Evolutionary conservation across 176 grass and related monocot genomes (phyloP).

Genomic region (Olyra latifolia): DNA sequence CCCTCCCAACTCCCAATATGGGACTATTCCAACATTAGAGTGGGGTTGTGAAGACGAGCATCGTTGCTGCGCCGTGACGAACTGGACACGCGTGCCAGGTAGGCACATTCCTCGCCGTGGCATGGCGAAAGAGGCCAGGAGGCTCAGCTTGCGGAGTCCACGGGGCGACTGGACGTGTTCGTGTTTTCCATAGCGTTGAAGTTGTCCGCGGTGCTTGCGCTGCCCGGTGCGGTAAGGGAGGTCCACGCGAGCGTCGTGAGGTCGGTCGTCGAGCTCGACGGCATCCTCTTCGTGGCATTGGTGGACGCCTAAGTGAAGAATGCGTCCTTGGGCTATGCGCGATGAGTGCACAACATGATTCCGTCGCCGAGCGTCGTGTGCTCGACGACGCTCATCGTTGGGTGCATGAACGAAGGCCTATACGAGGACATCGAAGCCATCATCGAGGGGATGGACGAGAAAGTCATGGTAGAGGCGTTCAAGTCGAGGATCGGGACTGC

Average conservation of each 20-base stretch:
- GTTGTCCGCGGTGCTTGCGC: constrained; percentile 44
- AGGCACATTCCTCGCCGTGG: no score
- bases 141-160: constrained; percentile 45
- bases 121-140: no score
- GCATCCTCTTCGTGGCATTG: constrained; percentile 55
- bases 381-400: constrained; percentile 71
- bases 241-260: constrained; percentile 63
- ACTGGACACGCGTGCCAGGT: no score
- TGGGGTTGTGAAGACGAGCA: no score
- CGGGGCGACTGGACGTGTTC: constrained; percentile 54
- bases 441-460: constrained; percentile 43
- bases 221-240: constrained; percentile 40
- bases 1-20: no score
- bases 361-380: constrained; percentile 54
- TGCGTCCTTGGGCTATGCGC: constrained; percentile 46
- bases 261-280: constrained; percentile 43
- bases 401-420: constrained; percentile 66
- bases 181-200: constrained; percentile 86
- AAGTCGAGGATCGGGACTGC: background rate
- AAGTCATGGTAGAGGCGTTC: constrained; percentile 49
- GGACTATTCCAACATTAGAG: no score
- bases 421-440: constrained; percentile 49
- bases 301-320: constrained; percentile 85
- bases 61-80: no score
- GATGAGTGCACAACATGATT: constrained; percentile 41